phyloP scores from a whole-genome alignment of 352 stramenopile genomes.

The Phytophthora litchii region DNA sequence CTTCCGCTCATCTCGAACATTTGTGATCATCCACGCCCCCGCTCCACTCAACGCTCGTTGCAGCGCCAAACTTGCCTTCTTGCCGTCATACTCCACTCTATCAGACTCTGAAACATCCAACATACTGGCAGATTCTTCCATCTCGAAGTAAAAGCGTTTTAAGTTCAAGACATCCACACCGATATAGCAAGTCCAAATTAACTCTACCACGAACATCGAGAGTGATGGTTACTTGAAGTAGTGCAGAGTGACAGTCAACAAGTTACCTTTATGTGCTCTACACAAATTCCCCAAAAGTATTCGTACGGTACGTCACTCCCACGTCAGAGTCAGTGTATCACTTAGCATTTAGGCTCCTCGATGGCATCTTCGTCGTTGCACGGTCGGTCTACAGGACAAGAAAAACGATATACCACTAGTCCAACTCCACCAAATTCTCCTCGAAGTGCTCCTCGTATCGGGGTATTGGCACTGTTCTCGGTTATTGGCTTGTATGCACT shows the following conservation, averaged over 20 bases:
- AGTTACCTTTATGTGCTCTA: conserved; percentile 24
- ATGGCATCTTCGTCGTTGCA: conserved; percentile 17
- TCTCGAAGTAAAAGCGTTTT: no score
- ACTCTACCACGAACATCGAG: background rate
- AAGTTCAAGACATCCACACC: no score
- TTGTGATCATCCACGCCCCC: conserved; percentile 21
- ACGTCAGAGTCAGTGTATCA: conserved; percentile 15
- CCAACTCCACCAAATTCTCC: conserved; percentile 21
- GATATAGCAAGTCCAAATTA: conserved; percentile 1
- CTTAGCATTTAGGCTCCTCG: conserved; percentile 24
- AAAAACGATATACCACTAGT: conserved; percentile 6
- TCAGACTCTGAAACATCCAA: conserved; percentile 14
- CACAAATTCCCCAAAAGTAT: conserved; percentile 10
- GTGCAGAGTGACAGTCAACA: conserved; percentile 24
- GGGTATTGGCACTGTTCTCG: conserved; percentile 32
- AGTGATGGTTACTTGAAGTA: background rate
- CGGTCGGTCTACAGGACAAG: background rate
- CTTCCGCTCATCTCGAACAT: conserved; percentile 34
- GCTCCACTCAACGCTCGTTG: conserved; percentile 22
- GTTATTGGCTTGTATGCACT: conserved; percentile 33
- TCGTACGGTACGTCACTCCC: conserved; percentile 5
- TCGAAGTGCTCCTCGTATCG: conserved; percentile 20
- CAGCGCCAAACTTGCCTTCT: conserved; percentile 21
- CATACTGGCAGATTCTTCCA: conserved; percentile 11
- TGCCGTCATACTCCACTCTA: conserved; percentile 9